phyloP scores from a whole-genome alignment of 345 rosid genomes.

The Gossypium arboreum region DNA sequence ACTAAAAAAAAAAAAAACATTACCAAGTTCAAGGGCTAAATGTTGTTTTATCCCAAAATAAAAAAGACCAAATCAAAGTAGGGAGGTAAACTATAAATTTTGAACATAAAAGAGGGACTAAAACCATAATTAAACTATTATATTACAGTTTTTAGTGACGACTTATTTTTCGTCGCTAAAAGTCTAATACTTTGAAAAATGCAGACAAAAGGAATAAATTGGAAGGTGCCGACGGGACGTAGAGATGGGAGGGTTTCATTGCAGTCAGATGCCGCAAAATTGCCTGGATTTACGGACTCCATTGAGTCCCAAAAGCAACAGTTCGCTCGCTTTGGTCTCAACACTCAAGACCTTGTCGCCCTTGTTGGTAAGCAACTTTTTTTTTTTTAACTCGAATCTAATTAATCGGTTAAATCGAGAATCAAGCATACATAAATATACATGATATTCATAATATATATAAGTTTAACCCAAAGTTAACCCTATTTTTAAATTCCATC shows the following conservation, averaged over 20 bases:
- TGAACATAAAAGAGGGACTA: too few species aligned
- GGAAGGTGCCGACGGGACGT: constrained; percentile 51
- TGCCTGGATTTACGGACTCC: constrained; percentile 37
- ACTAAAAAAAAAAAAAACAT: too few species aligned
- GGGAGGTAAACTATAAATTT: too few species aligned
- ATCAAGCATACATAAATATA: too few species aligned
- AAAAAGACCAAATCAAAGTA: too few species aligned
- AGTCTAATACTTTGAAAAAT: background rate
- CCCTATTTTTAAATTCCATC: background rate
- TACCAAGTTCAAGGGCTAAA: too few species aligned
- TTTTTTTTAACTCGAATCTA: too few species aligned
- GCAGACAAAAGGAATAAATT: constrained; percentile 42
- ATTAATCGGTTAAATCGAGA: too few species aligned
- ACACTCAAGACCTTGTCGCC: constrained; percentile 43
- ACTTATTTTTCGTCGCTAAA: background rate
- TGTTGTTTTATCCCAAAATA: too few species aligned
- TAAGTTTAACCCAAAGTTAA: too few species aligned
- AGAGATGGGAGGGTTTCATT: constrained; percentile 50
- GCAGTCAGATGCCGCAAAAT: constrained; percentile 28
- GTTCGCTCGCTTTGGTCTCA: constrained; percentile 28
- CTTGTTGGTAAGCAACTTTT: constrained; percentile 32
- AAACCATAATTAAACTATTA: too few species aligned
- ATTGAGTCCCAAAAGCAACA: constrained; percentile 29
- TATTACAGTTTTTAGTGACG: background rate
- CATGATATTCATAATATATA: too few species aligned